Evolutionary conservation across 139 green algal species (phyloP), one percentile per base, ranked within the genome.

Genomic region (Closterium sp.): DNA sequence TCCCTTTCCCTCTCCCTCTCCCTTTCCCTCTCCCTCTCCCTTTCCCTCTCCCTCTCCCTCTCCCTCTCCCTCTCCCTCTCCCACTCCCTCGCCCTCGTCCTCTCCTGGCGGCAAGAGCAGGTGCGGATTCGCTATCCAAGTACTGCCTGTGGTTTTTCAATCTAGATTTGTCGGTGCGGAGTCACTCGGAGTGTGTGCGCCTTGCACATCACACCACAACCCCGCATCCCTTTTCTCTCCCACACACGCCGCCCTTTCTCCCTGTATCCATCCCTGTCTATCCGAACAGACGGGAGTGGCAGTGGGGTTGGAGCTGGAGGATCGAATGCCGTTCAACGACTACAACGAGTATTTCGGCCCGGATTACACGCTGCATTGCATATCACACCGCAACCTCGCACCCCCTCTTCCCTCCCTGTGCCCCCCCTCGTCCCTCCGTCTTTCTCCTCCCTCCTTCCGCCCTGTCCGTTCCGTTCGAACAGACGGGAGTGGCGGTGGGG

Each of bases 81-180:
- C n/a, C n/a, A n/a, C n/a, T n/a, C n/a, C n/a, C n/a, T n/a, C n/a
- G n/a, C n/a, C n/a, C n/a, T n/a, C n/a, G n/a, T n/a, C n/a, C n/a
- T n/a, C n/a, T n/a, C n/a, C n/a, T n/a, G n/a, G n/a, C n/a, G n/a
- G n/a, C n/a, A n/a, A n/a, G n/a, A n/a, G n/a, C n/a, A n/a, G n/a
- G n/a, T n/a, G n/a, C n/a, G n/a, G n/a, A n/a, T 62, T 98, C 96
- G 27, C 93, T 99, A 31, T 95, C 97, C 0, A 97, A 97, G 4
- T 97, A 99, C 90, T 95, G 97, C 31, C 94, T 99, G 85, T 98
- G 98, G 2, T 96, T 95, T 30, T 99, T 99, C 96, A 99, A 98
- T 94, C 96, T n/a, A n/a, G n/a, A n/a, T n/a, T n/a, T 99, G 30
- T 97, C 95, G 70, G 97, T 98, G 62, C n/a, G n/a, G n/a, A n/a